A percentile compares a stretch with the other conserved stretches of the same genome.
phyloP scores from a whole-genome alignment of 2,329 filamentous ascomycete genomes.

The Septoria linicola region DNA sequence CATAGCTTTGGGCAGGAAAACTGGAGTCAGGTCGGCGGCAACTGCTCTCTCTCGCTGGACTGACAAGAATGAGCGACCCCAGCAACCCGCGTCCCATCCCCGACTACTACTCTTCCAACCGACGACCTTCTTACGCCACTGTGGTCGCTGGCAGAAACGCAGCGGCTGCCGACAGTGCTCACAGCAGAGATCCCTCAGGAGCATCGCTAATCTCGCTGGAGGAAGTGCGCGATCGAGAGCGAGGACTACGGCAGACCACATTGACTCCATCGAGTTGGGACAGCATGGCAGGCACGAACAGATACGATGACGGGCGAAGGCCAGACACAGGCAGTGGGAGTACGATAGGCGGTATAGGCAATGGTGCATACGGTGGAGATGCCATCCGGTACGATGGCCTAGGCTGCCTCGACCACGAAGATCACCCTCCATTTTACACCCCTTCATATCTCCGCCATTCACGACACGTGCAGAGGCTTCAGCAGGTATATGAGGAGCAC shows the following conservation, averaged over 20 bases:
- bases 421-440: conserved; percentile 62
- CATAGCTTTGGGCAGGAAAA: no score
- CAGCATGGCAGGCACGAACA: conserved; percentile 9
- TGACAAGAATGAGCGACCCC: conserved; percentile 44
- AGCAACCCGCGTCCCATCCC: conserved; percentile 40
- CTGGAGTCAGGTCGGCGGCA: no score
- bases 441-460: conserved; percentile 81
- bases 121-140: conserved; percentile 62
- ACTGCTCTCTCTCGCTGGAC: not conserved
- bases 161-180: not conserved
- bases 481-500: conserved; percentile 57
- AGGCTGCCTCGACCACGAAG: conserved; percentile 26
- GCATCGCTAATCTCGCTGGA: not conserved
- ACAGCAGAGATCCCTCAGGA: not conserved
- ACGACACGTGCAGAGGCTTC: conserved; percentile 72
- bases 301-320: conserved; percentile 16
- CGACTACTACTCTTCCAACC: conserved; percentile 36
- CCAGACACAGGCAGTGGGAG: conserved; percentile 12
- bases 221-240: conserved; percentile 5
- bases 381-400: conserved; percentile 24
- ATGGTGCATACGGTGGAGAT: conserved; percentile 18
- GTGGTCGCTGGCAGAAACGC: conserved; percentile 52
- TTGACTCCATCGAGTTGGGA: conserved; percentile 9
- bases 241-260: conserved; percentile 3
- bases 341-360: conserved; percentile 11